Evolutionary conservation across 148 eudicot genomes (phyloP).

Genomic region (Vaccinium myrtillus): DNA sequence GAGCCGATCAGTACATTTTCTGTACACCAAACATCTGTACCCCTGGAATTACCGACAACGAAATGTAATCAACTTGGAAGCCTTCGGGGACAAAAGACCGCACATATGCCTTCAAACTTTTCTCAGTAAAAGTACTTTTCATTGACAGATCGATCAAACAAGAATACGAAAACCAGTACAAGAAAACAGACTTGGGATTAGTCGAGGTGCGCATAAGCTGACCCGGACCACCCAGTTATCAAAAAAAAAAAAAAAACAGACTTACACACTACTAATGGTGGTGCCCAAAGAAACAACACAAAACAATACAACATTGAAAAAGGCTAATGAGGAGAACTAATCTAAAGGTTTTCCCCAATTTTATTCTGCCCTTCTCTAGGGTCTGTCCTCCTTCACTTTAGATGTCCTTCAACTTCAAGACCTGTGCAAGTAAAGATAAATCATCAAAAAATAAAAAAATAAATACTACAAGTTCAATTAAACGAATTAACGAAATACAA

Average conservation of each 20-base stretch:
- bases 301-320: background rate
- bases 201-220: too few species aligned
- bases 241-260: too few species aligned
- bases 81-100: background rate
- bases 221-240: too few species aligned
- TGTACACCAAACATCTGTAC: too few species aligned
- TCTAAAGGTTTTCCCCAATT: background rate
- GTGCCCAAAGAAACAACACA: too few species aligned
- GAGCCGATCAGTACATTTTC: too few species aligned
- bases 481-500: too few species aligned
- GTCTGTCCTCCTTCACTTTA: background rate
- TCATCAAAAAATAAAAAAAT: background rate
- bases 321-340: background rate
- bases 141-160: background rate
- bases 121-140: too few species aligned
- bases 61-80: background rate
- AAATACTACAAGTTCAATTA: background rate
- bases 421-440: background rate
- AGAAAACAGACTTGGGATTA: background rate
- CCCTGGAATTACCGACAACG: too few species aligned
- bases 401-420: constrained; percentile 7
- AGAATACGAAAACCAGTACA: background rate
- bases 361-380: background rate
- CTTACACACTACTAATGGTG: too few species aligned
- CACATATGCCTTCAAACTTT: too few species aligned